These are phyloP conservation scores for Ustilago loliicola DNA, from an alignment of 1,284 basidiomycete species.

Conservation along the genomic window DNA sequence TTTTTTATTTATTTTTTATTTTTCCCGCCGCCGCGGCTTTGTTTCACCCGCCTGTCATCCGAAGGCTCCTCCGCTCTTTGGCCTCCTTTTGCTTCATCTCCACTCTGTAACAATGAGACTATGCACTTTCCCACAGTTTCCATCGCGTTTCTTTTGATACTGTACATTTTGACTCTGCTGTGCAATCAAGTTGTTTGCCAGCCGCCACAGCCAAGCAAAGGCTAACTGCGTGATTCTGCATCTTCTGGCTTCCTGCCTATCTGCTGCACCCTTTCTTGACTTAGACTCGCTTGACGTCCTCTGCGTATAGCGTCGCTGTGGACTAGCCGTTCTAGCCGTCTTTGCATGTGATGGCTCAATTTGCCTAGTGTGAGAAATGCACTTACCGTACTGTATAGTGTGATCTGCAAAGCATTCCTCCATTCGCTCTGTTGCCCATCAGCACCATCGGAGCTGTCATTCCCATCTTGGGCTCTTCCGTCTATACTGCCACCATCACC, in stretches of 20 bases:
- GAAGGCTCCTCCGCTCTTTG: not conserved
- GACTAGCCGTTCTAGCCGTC: not conserved
- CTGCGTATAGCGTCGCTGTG: not conserved
- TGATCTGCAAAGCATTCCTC: no score
- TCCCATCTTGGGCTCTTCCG: not conserved
- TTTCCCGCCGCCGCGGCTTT: not conserved
- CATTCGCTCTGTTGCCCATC: no score
- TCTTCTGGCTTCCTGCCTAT: not conserved
- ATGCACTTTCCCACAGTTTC: no score
- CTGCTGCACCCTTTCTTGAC: not conserved
- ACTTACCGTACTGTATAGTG: no score
- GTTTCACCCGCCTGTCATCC: constrained; percentile 8
- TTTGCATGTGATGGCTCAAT: no score
- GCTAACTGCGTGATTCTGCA: constrained; percentile 2
- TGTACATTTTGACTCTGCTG: not conserved
- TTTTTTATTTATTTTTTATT: not conserved
- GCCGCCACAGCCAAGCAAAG: constrained; percentile 7
- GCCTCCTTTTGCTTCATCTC: not conserved
- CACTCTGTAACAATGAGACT: no score
- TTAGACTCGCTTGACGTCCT: not conserved
- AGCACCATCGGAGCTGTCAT: not conserved
- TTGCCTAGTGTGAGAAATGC: no score
- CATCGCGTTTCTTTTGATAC: no score
- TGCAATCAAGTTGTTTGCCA: not conserved
- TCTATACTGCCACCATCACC: not conserved